Evolutionary conservation across 257 asterid species (phyloP).

Genomic region (Ballota nigra): DNA sequence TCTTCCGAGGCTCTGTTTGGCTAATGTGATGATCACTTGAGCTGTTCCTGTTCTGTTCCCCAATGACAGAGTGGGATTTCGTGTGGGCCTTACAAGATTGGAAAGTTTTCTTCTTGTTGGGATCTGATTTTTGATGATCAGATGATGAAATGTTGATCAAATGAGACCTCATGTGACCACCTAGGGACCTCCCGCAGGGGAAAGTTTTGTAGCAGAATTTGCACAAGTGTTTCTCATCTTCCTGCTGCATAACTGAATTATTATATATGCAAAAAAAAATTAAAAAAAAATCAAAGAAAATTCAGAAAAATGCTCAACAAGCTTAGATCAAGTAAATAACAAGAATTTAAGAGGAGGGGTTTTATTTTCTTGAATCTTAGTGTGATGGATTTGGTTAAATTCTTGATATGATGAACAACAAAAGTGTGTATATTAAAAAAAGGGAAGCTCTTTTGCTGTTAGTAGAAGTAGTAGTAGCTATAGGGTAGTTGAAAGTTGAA

Average conservation of each 20-base stretch:
- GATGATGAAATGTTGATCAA: conserved; percentile 40
- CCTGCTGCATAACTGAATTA: conserved; percentile 44
- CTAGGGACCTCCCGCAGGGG: conserved; percentile 36
- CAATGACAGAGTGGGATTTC: conserved; percentile 21
- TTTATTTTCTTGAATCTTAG: not conserved
- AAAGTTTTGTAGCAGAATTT: conserved; percentile 62
- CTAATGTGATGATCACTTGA: too few species aligned
- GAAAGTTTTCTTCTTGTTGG: conserved; percentile 13
- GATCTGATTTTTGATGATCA: conserved; percentile 35
- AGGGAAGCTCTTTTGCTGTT: not conserved
- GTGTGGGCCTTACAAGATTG: conserved; percentile 47
- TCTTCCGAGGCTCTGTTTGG: too few species aligned
- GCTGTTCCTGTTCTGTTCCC: too few species aligned
- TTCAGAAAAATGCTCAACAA: not conserved
- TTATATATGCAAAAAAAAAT: not conserved
- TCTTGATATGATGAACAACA: conserved; percentile 24
- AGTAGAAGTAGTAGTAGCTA: conserved; percentile 32
- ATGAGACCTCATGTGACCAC: conserved; percentile 80
- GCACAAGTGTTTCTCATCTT: conserved; percentile 47
- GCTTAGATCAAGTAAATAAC: too few species aligned
- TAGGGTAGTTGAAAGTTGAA: conserved; percentile 41
- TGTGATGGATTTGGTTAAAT: too few species aligned
- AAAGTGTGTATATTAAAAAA: conserved; percentile 1
- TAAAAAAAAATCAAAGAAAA: not conserved
- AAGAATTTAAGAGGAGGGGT: not conserved